Base-by-base conservation (phyloP, 208 protist genomes). In the Borovskyia barvae region DNA sequence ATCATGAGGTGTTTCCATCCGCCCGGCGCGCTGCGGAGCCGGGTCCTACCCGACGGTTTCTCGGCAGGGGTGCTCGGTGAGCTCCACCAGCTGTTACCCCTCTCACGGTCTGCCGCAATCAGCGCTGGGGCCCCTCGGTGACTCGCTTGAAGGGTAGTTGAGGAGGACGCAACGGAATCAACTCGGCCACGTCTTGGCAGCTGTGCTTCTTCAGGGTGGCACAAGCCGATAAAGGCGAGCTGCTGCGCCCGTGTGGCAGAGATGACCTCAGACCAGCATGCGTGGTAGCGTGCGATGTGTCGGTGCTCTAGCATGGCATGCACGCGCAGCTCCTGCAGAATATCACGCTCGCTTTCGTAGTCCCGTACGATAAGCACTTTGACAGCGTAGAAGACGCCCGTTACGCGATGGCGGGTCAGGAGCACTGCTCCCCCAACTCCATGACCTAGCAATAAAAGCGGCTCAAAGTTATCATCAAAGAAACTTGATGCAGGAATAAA, bases 381-480 rank as follows among this genome's bases (percentile, higher is more conserved):
- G 5, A 95, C 72, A 36, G 90, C 90, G 63, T 93, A 95, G 49
- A 93, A 82, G 36, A 89, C 51, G 11, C 69, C 73, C 5, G 86
- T 93, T n/a, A 90, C 46, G 37, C 79, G 82, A 60, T 95, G 84
- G 3, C 74, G 77, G n/a, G 65, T 75, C 5, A 95, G 82, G 17
- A 95, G 56, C 42, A 73, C 90, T 5, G 74, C 86, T 9, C 90
- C 90, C n/a, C 72, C 74, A 0, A 72, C 80, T 19, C 90, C 90
- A 28, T 70, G 55, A 19, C 90, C 90, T 2, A 95, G 69, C 11
- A 93, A 29, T 19, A 47, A 45, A 2, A 92, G 45, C 7, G 86
- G 84, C 25, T 85, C 82, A 54, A 92, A 95, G 65, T 93, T 91
- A 14, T 90, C 84, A 52, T 95, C 90, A 59, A 95, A 93, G 52